These are phyloP conservation scores for Prunella vulgaris DNA, from an alignment of 257 asterid genomes.

Conservation along the genomic window DNA sequence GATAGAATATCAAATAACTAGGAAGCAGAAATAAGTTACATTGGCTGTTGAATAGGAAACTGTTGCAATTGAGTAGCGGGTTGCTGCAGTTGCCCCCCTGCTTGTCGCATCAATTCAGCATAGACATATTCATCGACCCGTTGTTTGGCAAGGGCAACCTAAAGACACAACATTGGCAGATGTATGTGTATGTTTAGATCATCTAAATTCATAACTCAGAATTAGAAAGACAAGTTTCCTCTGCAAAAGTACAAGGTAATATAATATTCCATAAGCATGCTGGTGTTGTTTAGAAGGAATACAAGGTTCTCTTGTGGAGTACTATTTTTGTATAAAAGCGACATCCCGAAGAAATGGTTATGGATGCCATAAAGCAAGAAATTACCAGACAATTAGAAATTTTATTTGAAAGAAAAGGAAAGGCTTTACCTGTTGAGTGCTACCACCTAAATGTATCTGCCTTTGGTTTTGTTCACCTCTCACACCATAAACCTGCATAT, in stretches of 20 bases:
- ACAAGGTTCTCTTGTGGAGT: constrained; percentile 3
- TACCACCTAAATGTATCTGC: constrained; percentile 88
- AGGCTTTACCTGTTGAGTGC: constrained; percentile 64
- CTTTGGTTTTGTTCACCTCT: constrained; percentile 88
- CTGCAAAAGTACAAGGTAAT: background rate
- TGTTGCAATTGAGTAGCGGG: constrained; percentile 24
- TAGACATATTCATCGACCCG: constrained; percentile 82
- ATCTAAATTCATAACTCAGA: background rate
- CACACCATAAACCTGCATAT: constrained; percentile 71
- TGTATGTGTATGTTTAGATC: background rate
- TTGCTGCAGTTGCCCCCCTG: constrained; percentile 26
- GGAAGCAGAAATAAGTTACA: constrained; percentile 8
- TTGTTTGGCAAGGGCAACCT: constrained; percentile 85
- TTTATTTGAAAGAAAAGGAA: background rate
- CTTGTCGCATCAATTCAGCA: constrained; percentile 68
- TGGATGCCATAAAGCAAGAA: background rate
- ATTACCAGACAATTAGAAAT: background rate
- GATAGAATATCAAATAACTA: background rate
- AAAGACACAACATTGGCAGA: background rate
- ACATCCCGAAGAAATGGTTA: background rate
- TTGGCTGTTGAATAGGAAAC: constrained; percentile 22
- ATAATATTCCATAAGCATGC: background rate
- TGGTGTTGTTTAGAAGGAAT: background rate
- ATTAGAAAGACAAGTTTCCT: background rate
- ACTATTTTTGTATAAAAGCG: background rate